Conservation (phyloP, 441 rosid genomes). For the Theobroma grandiflorum region DNA sequence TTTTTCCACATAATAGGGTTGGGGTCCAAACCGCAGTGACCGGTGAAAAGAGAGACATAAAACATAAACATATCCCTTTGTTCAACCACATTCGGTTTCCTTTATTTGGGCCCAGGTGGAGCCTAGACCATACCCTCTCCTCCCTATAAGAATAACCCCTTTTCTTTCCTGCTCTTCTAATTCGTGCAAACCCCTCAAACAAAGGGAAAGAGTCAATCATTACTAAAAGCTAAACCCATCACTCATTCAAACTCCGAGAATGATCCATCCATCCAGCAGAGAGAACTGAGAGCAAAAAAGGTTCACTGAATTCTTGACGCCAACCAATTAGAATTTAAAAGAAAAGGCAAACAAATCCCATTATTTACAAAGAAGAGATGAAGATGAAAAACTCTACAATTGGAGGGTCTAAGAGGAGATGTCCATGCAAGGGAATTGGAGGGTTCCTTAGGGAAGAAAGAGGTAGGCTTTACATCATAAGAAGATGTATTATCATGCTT, state of each 20-base stretch:
- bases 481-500: constrained; percentile 74
- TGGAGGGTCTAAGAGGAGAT: constrained; percentile 47
- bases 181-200: constrained; percentile 24
- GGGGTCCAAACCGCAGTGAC: constrained; percentile 42
- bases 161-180: constrained; percentile 17
- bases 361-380: constrained; percentile 22
- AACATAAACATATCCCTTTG: constrained; percentile 20
- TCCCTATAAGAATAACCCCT: constrained; percentile 36
- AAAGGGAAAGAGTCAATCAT: constrained; percentile 18
- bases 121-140: constrained; percentile 30
- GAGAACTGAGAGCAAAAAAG: not conserved
- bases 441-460: constrained; percentile 61
- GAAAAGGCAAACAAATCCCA: not conserved
- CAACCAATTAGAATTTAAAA: constrained; percentile 4
- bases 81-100: constrained; percentile 28
- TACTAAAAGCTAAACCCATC: not conserved
- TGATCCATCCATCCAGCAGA: constrained; percentile 16
- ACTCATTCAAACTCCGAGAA: constrained; percentile 11
- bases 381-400: constrained; percentile 40
- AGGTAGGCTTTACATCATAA: constrained; percentile 70
- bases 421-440: constrained; percentile 51
- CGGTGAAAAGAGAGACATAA: constrained; percentile 26
- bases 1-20: constrained; percentile 21
- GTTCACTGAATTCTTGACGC: constrained; percentile 12
- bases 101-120: constrained; percentile 29